Base-by-base conservation (phyloP, 768 basidiomycete genomes). In the Tylopilus intermedius region DNA sequence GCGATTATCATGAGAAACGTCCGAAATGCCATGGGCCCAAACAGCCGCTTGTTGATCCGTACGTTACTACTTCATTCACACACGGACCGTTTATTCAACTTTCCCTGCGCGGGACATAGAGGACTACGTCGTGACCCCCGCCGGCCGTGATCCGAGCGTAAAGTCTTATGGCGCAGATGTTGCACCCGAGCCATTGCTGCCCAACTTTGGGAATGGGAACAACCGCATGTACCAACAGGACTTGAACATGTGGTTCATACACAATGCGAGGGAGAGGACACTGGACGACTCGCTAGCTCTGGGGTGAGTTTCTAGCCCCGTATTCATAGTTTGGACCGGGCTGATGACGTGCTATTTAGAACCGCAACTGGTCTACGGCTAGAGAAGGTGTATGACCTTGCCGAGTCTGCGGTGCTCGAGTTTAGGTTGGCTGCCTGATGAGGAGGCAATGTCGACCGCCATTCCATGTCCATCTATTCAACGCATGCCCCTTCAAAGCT, bases 141-240 rank as follows among this genome's bases (percentile, higher is more conserved):
- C 58, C 22, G 39, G 54, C 24, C 54, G 46, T 26, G 53, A 53
- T 21, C 40, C 48, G 8, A 51, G 29, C 22, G 39, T 45, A 3
- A 48, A 52, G 4, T 52, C 50, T 4, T 54, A 48, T 35, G 55
- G 51, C 35, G 41, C 56, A 65, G 62, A 64, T 8, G 41, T 59
- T 55, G 77, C 75, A 1, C 78, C 77, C 0, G 71, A 72, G 48
- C 79, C 76, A 0, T 62, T 81, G 45, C 66, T 79, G 2, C 70
- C 78, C 5, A 79, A 79, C 59, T 79, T 72, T 47, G 77, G 76
- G 15, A 67, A 71, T 7, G 78, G 74, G 2, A 66, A 64, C 39
- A 61, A 73, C 33, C 62, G 72, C 5, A 64, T 65, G 27, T 79
- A 79, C 54, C 62, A 74, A 30, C 72, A 72, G 45, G 79, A 80